Evolutionary conservation across 257 asterid genomes (phyloP), one percentile per base, ranked within the genome.

Genomic region (Dorcoceras hygrometricum): DNA sequence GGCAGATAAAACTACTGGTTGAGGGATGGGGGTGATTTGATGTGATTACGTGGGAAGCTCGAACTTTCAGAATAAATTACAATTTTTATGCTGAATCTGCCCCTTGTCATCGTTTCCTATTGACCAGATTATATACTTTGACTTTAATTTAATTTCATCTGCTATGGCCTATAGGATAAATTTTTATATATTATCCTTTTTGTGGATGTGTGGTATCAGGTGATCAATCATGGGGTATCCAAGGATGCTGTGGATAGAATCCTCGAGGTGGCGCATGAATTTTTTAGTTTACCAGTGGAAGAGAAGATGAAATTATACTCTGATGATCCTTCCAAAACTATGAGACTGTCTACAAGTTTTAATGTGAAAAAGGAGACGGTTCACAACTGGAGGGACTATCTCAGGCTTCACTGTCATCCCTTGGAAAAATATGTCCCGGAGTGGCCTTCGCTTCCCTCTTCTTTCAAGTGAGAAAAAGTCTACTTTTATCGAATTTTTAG

Each of bases 361-460:
- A 84, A 84, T 68, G 85, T 84, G 74, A 79, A 70, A 62, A 81
- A 79, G 78, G 90, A 84, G 75, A 79, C 83, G 0, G 79, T 84
- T 71, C 87, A 77, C 57, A 84, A 84, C 36, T 84, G 90, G 90
- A 79, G 90, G 63, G 90, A 84, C 48, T 84, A 81, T 76, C 75
- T 84, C 7, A 76, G 90, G 78, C 87, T 84, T 39, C 87, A 84
- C 46, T 84, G 90, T 34, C 53, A 84, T 69, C 90, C 90, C 22
- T 66, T 84, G 70, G 90, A 81, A 24, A 81, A 81, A 32, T 81
- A 81, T n/a, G 84, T 58, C 6, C 83, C 85, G 1, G 90, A 84
- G 76, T 84, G 90, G 90, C 90, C 90, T 31, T 71, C 80, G 7
- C 75, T 62, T 48, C 90, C 90, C 20, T 60, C 78, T 58, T 77